Percentiles rank a stretch among this genome's conserved stretches.
phyloP scores from a whole-genome alignment of 352 stramenopile species.

The Phytophthora sansomeana region DNA sequence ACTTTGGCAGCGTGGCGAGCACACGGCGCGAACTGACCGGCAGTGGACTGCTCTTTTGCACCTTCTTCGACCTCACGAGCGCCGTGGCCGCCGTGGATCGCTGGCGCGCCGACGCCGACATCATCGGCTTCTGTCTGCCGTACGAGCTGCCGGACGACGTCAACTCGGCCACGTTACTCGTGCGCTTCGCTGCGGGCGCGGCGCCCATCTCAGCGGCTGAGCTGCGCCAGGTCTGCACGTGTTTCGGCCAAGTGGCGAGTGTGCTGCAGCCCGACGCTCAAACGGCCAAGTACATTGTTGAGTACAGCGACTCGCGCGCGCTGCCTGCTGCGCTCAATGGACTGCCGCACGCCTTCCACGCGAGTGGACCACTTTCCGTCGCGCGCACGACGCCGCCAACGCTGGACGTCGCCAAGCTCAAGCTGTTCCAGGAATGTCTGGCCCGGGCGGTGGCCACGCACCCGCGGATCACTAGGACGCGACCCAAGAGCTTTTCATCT shows the following conservation, averaged over 20 bases:
- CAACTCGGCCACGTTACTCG: conserved; percentile 70
- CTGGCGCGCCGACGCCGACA: conserved; percentile 50
- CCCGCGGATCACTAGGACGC: conserved; percentile 24
- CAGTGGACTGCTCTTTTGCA: conserved; percentile 76
- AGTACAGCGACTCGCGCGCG: conserved; percentile 78
- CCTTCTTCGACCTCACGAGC: conserved; percentile 74
- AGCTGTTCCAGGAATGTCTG: conserved; percentile 66
- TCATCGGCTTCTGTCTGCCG: conserved; percentile 69
- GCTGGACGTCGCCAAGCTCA: conserved; percentile 69
- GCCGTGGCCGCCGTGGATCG: conserved; percentile 66
- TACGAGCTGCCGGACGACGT: conserved; percentile 72
- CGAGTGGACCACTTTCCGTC: conserved; percentile 50
- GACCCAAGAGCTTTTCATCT: conserved; percentile 73
- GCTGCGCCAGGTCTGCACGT: conserved; percentile 71
- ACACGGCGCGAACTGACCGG: conserved; percentile 55
- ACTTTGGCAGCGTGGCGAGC: conserved; percentile 64
- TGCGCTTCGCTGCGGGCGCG: conserved; percentile 42
- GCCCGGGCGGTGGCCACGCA: conserved; percentile 26
- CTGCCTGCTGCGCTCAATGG: conserved; percentile 52
- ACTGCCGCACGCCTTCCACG: conserved; percentile 42
- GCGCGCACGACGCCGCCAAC: conserved; percentile 60
- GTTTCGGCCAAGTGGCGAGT: conserved; percentile 76
- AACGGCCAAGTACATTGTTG: conserved; percentile 64
- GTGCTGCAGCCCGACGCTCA: conserved; percentile 64
- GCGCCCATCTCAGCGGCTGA: conserved; percentile 40